Base-by-base conservation (phyloP, 1,284 basidiomycete species). In the Cryptococcus amylolentus region DNA sequence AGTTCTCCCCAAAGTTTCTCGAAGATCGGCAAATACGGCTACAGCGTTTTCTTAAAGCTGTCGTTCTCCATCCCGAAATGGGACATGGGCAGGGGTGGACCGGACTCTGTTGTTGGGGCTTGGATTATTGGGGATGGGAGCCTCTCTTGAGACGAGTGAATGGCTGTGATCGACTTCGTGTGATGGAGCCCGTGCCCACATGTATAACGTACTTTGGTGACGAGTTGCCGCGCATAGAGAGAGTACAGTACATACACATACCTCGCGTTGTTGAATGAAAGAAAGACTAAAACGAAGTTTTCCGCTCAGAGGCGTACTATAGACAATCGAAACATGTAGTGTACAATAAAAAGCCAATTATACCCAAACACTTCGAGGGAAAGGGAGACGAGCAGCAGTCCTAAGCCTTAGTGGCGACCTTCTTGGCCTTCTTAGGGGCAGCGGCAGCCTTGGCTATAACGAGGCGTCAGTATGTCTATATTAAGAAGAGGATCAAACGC, bases 371-470 rank as follows among this genome's bases (percentile, higher is more conserved):
- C 10, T 35, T 35, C 6, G 31, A 35, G 31, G 10, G 31, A 10
- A 35, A 35, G 10, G 14, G 8, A 42, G 10, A 23, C 7, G 31
- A 35, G 31, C 31, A 35, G 31, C 31, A 46, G 69, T 66, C 73
- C 78, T 80, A 23, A 23, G 23, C 23, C 67, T 79, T 78, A 54
- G 78, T 64, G 60, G 80, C 78, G 8, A 10, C 31, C 31, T 35
- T 35, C 31, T 6, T 35, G 31, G 46, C 23, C 31, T 48, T 48
- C n/a, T 50, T 50, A 13, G n/a, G n/a, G 31, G 49, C 12, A 20
- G 31, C 49, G 47, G 55, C 55, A 18, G 43, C 50, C 51, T 56
- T 56, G 46, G 55, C 55, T 56, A 42, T 23, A 40, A 14, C 14
- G 4, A n/a, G n/a, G 41, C n/a, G 10, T 42, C 41, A 42, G 23